phyloP scores from a whole-genome alignment of 2,329 filamentous ascomycete genomes.

The Colletotrichum sp. region DNA sequence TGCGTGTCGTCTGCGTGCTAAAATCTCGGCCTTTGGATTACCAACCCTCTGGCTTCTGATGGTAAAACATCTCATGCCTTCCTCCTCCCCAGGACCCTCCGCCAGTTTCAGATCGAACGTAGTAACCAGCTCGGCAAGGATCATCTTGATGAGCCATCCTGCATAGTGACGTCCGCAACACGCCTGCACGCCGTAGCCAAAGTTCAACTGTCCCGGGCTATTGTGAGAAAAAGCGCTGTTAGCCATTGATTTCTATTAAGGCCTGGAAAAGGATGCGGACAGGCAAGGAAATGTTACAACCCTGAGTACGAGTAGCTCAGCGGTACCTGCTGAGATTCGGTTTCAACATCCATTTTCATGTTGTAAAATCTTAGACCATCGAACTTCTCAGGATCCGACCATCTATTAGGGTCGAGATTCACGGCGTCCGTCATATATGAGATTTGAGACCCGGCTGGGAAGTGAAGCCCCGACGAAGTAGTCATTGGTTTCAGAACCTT shows the following conservation, averaged over 20 bases:
- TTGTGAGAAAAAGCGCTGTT: not conserved
- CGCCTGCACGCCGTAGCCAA: not conserved
- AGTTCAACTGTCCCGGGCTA: not conserved
- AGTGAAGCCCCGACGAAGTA: not conserved
- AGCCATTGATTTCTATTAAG: not conserved
- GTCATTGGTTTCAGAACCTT: not conserved
- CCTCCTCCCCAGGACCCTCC: not conserved
- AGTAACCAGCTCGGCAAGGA: not conserved
- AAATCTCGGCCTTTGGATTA: not conserved
- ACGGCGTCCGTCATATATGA: not conserved
- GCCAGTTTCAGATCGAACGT: not conserved
- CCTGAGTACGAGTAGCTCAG: constrained; percentile 2
- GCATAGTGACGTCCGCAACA: not conserved
- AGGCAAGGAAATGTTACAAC: not conserved
- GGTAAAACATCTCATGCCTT: not conserved
- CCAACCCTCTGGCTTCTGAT: constrained; percentile 4
- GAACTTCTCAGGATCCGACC: not conserved
- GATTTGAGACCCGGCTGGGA: not conserved
- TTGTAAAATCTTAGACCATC: not conserved
- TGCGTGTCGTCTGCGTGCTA: not conserved
- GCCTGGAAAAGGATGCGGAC: not conserved
- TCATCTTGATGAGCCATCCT: not conserved
- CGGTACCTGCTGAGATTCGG: not conserved
- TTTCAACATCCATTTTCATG: not conserved
- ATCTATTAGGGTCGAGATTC: not conserved